These are phyloP conservation scores for Amoebophrya sp. DNA, from an alignment of 169 alveolate species.

Conservation along the genomic window DNA sequence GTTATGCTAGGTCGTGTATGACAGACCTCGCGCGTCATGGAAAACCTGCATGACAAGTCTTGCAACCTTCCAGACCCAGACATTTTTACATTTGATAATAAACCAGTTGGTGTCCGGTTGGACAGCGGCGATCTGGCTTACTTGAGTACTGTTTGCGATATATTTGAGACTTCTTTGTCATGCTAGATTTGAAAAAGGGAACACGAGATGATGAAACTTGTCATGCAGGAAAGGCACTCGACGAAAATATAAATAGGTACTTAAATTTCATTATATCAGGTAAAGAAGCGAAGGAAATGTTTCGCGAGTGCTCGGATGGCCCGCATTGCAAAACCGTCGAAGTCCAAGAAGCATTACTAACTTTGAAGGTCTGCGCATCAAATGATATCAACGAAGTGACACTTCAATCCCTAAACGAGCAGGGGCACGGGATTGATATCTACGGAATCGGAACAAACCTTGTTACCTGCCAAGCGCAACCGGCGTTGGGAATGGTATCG, in stretches of 20 bases:
- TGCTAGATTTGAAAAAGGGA: neutral
- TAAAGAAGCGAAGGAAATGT: conserved; percentile 11
- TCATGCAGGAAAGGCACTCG: too few species aligned
- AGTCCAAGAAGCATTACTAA: conserved; percentile 32
- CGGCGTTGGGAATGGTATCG: conserved; percentile 83
- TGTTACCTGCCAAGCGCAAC: conserved; percentile 85
- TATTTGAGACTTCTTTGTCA: neutral
- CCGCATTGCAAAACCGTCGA: neutral
- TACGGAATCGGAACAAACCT: conserved; percentile 86
- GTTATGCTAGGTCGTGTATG: too few species aligned
- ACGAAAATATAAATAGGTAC: too few species aligned
- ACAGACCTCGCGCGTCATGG: too few species aligned
- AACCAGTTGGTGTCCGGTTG: conserved; percentile 74
- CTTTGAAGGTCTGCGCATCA: conserved; percentile 62
- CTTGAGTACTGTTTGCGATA: conserved; percentile 38
- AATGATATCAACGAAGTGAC: conserved; percentile 70
- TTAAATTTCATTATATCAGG: too few species aligned
- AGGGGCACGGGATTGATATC: conserved; percentile 72
- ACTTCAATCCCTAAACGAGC: conserved; percentile 42
- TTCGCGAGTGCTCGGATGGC: neutral
- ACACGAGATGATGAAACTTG: too few species aligned
- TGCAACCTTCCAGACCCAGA: too few species aligned
- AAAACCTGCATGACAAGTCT: too few species aligned
- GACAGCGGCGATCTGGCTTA: conserved; percentile 81
- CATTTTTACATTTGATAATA: too few species aligned